Evolutionary conservation across 75 land plant genomes (phyloP), one percentile per base, ranked within the genome.

Genomic region (Selaginella moellendorffii): DNA sequence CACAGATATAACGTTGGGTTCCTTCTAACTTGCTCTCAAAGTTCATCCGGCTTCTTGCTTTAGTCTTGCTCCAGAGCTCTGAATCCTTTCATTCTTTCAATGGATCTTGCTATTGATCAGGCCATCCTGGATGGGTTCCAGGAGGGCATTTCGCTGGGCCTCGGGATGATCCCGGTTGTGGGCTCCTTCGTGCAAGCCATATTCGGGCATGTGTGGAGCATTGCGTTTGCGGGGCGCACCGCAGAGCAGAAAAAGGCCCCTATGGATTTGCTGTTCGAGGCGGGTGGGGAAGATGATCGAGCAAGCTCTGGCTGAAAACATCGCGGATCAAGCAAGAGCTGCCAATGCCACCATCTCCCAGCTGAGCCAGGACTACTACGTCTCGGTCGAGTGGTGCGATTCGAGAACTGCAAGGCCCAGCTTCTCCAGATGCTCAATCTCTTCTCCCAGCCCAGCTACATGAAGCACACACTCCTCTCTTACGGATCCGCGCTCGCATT

Each of bases 61-160:
- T n/a, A n/a, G n/a, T n/a, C n/a, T n/a, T n/a, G n/a, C n/a, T n/a
- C n/a, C n/a, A n/a, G n/a, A n/a, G n/a, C n/a, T n/a, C n/a, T n/a
- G n/a, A n/a, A n/a, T n/a, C n/a, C n/a, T n/a, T n/a, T n/a, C n/a
- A n/a, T n/a, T n/a, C n/a, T n/a, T n/a, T n/a, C n/a, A n/a, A n/a
- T n/a, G n/a, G n/a, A n/a, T n/a, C n/a, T n/a, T n/a, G n/a, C n/a
- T n/a, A n/a, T n/a, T n/a, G n/a, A n/a, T n/a, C n/a, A n/a, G n/a
- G n/a, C n/a, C n/a, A n/a, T n/a, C n/a, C n/a, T n/a, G n/a, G n/a
- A n/a, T n/a, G 63, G 63, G 10, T 62, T 62, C 63, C 29, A 62
- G 63, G 29, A 62, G 29, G 63, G 63, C 5, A 62, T 62, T 24
- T 62, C 63, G 8, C 2, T 62, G 2, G 27, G 27, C 12, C 63